Evolutionary conservation across 305 asterid species (phyloP), one percentile per base, ranked within the genome.

Genomic region (Solanum hybrid): DNA sequence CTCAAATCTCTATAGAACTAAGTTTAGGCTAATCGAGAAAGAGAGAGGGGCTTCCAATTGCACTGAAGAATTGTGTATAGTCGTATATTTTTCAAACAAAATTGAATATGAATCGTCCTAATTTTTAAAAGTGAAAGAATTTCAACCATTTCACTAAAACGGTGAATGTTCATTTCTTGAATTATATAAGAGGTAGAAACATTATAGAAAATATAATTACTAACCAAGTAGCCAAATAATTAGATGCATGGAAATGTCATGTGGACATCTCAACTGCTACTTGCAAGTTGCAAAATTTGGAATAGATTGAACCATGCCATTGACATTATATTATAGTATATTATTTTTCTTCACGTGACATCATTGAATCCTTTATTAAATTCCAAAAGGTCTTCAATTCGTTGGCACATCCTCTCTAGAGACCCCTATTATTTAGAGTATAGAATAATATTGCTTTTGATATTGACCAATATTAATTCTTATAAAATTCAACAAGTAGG

Each of bases 211-310:
- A 40, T 40, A 26, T 81, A 42, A 82, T 29, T 26, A 29, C 6
- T 7, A 28, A 82, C 87, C 28, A 82, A 46, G 69, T 11, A 46
- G 80, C 37, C 22, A 75, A 4, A 20, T 5, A 31, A 28, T 57
- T 85, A 61, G 76, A 5, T 84, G 22, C 76, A 46, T 83, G 74
- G 26, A 83, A 46, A 16, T 83, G 40, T 22, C 46, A 85, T 57
- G 76, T 85, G 76, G 46, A 85, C 76, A 33, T 57, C 67, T 85
- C 76, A 85, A 85, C 88, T 57, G 46, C 88, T 85, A 57, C 88
- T 57, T 57, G 33, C 76, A 85, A 85, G 76, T 57, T 85, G 76
- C 76, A 51, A 46, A 34, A 31, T 18, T n/a, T 31, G 75, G 11
- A 51, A 57, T 29, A 35, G 39, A 85, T 22, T 85, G 33, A 85